A percentile compares a stretch with the other conserved stretches of the same genome.
phyloP scores from a whole-genome alignment of 2,329 filamentous ascomycete species.

The Aspergillus brasiliensis region DNA sequence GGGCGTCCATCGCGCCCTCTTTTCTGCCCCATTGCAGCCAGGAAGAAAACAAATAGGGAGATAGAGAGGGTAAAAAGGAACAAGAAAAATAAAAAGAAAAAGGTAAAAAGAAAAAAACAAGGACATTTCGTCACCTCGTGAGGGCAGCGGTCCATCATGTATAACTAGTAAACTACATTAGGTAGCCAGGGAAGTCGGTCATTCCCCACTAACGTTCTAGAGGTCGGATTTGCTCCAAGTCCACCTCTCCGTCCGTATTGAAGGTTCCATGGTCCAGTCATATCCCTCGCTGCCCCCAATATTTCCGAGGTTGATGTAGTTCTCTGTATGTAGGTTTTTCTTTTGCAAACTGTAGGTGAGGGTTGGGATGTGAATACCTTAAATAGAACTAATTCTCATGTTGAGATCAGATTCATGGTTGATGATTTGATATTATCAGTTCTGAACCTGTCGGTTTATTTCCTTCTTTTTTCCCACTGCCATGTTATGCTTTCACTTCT shows the following conservation, averaged over 20 bases:
- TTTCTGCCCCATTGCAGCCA: not conserved
- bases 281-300: not conserved
- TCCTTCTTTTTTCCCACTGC: not conserved
- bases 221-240: not conserved
- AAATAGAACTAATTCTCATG: too few species aligned
- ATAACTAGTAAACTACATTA: too few species aligned
- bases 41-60: not conserved
- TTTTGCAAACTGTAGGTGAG: too few species aligned
- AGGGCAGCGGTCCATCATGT: not conserved
- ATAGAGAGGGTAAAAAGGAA: not conserved
- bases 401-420: too few species aligned
- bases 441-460: not conserved
- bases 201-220: conserved; percentile 3
- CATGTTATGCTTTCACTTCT: not conserved
- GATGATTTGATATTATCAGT: not conserved
- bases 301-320: not conserved
- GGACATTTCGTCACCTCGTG: conserved; percentile 2
- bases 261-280: not conserved
- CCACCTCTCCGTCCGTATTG: not conserved
- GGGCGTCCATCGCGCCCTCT: not conserved
- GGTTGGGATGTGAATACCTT: too few species aligned
- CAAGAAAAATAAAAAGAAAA: not conserved
- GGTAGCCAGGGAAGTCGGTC: not conserved
- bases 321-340: too few species aligned
- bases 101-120: not conserved